Evolutionary conservation across 805 yeast species (phyloP).

Genomic region (Blastobotrys robertii): DNA sequence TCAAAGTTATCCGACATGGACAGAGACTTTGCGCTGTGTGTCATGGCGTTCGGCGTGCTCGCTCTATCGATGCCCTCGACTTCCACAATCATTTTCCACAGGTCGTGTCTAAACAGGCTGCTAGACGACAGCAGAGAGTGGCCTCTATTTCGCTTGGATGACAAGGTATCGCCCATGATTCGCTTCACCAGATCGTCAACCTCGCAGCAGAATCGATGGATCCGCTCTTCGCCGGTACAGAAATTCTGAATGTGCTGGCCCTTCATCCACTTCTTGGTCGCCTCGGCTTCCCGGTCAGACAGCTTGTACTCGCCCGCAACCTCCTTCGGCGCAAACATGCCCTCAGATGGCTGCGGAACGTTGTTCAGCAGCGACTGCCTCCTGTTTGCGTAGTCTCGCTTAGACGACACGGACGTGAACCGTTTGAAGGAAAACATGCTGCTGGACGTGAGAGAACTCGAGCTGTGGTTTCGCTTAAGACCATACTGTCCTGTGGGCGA

Average conservation of each 20-base stretch:
- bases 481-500: neutral
- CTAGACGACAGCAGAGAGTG: slow-evolving; percentile 16
- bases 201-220: slow-evolving; percentile 28
- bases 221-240: slow-evolving; percentile 28
- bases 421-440: slow-evolving; percentile 17
- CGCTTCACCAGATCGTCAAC: slow-evolving; percentile 21
- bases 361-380: slow-evolving; percentile 21
- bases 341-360: slow-evolving; percentile 11
- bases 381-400: slow-evolving; percentile 15
- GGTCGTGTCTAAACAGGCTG: slow-evolving; percentile 14
- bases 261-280: slow-evolving; percentile 21
- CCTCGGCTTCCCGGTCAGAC: slow-evolving; percentile 27
- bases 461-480: slow-evolving; percentile 16
- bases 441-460: slow-evolving; percentile 14
- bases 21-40: no score
- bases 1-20: no score
- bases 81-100: slow-evolving; percentile 18
- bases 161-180: slow-evolving; percentile 24
- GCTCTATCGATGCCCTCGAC: slow-evolving; percentile 5
- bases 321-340: slow-evolving; percentile 24
- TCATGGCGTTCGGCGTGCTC: neutral
- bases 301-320: slow-evolving; percentile 23
- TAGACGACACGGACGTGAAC: slow-evolving; percentile 10
- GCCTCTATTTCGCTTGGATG: slow-evolving; percentile 13
- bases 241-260: slow-evolving; percentile 25